A percentile compares a stretch with the other conserved stretches of the same genome.
phyloP scores from a whole-genome alignment of 371 early-diverging fungal genomes.

The Parasitella parasitica region DNA sequence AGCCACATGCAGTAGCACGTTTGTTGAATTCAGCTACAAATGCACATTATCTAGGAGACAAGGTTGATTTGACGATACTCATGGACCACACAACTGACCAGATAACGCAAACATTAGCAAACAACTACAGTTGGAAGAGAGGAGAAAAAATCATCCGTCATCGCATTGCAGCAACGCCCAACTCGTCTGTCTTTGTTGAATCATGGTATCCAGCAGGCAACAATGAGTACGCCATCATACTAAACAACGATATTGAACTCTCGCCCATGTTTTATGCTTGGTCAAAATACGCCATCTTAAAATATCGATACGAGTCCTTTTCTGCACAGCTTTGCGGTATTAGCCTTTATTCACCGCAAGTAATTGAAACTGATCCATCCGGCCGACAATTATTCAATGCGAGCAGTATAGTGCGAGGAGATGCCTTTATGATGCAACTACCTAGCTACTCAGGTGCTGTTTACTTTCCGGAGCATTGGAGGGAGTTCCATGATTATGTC shows the following conservation, averaged over 20 bases:
- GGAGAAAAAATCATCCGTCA: slow-evolving; percentile 56
- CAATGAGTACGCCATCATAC: slow-evolving; percentile 58
- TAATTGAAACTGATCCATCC: slow-evolving; percentile 36
- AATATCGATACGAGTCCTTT: slow-evolving; percentile 45
- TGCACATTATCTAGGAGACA: slow-evolving; percentile 54
- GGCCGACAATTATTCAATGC: slow-evolving; percentile 24
- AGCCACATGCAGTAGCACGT: slow-evolving; percentile 53
- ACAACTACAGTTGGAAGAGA: slow-evolving; percentile 52
- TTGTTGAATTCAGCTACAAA: slow-evolving; percentile 42
- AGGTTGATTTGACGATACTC: slow-evolving; percentile 50
- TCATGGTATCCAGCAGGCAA: slow-evolving; percentile 62
- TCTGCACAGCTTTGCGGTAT: slow-evolving; percentile 48
- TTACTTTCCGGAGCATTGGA: slow-evolving; percentile 69
- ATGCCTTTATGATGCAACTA: slow-evolving; percentile 43
- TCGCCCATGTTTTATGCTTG: slow-evolving; percentile 59
- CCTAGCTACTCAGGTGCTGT: slow-evolving; percentile 58
- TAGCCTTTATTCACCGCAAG: slow-evolving; percentile 61
- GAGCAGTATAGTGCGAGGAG: neutral
- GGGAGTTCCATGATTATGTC: slow-evolving; percentile 67
- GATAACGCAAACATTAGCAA: slow-evolving; percentile 46
- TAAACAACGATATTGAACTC: slow-evolving; percentile 59
- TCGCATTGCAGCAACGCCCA: slow-evolving; percentile 52
- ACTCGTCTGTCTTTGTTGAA: slow-evolving; percentile 58
- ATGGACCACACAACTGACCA: slow-evolving; percentile 59
- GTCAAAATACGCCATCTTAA: slow-evolving; percentile 57